Evolutionary conservation across 1,284 basidiomycete genomes (phyloP).

Genomic region (Stygiomarasmius scandens): DNA sequence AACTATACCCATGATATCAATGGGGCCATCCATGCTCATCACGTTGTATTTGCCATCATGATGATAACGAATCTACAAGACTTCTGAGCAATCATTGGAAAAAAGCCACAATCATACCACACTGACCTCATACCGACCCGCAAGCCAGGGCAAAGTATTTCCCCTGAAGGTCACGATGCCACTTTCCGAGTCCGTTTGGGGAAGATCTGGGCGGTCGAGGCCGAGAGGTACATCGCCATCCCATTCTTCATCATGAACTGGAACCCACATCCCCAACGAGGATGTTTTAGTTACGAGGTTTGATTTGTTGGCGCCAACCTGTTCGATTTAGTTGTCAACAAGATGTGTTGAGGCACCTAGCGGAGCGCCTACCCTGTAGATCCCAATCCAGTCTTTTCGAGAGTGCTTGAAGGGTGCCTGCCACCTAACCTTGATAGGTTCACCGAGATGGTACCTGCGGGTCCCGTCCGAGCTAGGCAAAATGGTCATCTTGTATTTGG

Average conservation of each 20-base stretch:
- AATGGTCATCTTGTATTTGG: slow-evolving; percentile 76
- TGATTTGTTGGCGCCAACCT: slow-evolving; percentile 88
- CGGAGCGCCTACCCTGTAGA: slow-evolving; percentile 75
- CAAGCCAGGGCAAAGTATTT: slow-evolving; percentile 83
- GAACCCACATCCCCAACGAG: slow-evolving; percentile 90
- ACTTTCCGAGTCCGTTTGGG: slow-evolving; percentile 48
- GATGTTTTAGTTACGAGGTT: slow-evolving; percentile 85
- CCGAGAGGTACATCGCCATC: slow-evolving; percentile 80
- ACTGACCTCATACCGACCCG: slow-evolving; percentile 85
- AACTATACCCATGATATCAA: slow-evolving; percentile 84
- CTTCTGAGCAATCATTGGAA: slow-evolving; percentile 12
- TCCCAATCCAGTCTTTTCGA: slow-evolving; percentile 95
- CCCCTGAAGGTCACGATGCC: slow-evolving; percentile 81
- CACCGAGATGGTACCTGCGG: slow-evolving; percentile 85
- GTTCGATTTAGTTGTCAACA: slow-evolving; percentile 7
- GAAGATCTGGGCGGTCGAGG: slow-evolving; percentile 38
- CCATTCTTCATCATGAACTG: slow-evolving; percentile 92
- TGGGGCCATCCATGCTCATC: slow-evolving; percentile 79
- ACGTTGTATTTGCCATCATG: slow-evolving; percentile 97
- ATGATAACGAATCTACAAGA: slow-evolving; percentile 73
- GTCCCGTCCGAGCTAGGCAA: slow-evolving; percentile 53
- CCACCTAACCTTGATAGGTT: slow-evolving; percentile 88
- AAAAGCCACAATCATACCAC: background rate
- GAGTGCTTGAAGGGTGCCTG: slow-evolving; percentile 87
- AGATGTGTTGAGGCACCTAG: too few relatives aligned